Conservation (phyloP, 257 asterid genomes). For the Orobanche coerulescens region DNA sequence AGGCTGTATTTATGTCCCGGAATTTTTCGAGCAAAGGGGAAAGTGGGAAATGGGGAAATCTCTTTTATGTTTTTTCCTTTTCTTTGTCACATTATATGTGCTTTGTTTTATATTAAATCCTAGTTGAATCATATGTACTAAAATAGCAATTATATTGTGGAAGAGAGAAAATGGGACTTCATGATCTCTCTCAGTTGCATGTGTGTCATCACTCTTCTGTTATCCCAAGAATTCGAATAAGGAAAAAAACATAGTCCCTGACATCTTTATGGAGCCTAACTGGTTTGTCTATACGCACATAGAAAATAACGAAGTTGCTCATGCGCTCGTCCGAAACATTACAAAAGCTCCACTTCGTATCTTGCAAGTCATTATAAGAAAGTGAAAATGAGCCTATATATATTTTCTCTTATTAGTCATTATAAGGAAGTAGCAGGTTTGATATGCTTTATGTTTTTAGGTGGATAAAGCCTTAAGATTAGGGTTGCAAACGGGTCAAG, state of each 20-base stretch:
- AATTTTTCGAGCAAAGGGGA: too few species aligned
- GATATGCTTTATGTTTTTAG: too few species aligned
- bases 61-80: too few species aligned
- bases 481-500: too few species aligned
- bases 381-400: not conserved
- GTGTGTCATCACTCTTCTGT: not conserved
- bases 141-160: not conserved
- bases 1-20: too few species aligned
- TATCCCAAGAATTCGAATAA: not conserved
- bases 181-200: not conserved
- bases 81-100: not conserved
- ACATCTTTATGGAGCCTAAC: too few species aligned
- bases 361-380: not conserved
- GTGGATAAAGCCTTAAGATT: too few species aligned
- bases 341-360: not conserved
- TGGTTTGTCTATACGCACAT: too few species aligned
- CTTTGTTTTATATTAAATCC: not conserved
- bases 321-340: too few species aligned
- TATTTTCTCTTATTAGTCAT: too few species aligned
- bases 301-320: not conserved
- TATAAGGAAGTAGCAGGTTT: too few species aligned
- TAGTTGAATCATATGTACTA: not conserved
- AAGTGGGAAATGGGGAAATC: too few species aligned
- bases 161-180: not conserved
- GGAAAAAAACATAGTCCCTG: not conserved